phyloP scores from a whole-genome alignment of 176 grass and related monocot species.

The Rhynchospora tenuis region DNA sequence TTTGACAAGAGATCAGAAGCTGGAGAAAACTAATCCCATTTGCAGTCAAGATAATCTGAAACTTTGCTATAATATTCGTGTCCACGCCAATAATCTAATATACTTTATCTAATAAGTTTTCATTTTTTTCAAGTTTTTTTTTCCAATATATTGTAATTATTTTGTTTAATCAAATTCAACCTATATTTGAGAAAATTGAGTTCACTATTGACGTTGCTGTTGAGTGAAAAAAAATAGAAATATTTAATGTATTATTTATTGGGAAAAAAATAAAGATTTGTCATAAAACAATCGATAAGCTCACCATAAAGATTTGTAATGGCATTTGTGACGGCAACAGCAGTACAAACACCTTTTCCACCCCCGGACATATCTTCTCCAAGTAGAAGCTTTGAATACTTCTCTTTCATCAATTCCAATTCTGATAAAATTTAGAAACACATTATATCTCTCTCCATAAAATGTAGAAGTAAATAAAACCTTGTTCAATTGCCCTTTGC shows the following conservation, averaged over 20 bases:
- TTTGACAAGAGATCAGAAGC: too few relatives aligned
- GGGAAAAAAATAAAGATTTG: neutral
- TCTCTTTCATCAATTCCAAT: conserved; percentile 38
- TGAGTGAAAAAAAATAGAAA: neutral
- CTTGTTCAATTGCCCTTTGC: neutral
- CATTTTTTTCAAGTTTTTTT: too few relatives aligned
- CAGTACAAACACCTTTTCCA: conserved; percentile 44
- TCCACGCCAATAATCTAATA: too few relatives aligned
- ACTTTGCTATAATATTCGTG: too few relatives aligned
- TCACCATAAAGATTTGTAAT: conserved; percentile 98
- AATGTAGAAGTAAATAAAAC: neutral
- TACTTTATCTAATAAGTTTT: too few relatives aligned
- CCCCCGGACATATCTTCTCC: conserved; percentile 52
- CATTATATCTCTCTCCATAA: neutral
- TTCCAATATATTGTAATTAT: too few relatives aligned
- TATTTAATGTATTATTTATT: neutral
- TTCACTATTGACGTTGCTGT: neutral
- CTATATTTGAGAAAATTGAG: neutral
- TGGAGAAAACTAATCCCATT: too few relatives aligned
- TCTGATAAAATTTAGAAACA: neutral
- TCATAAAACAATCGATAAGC: neutral
- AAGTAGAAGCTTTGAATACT: conserved; percentile 49
- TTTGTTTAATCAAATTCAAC: neutral
- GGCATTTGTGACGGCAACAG: conserved; percentile 84
- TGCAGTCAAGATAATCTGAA: too few relatives aligned